Percentiles rank a stretch among this genome's conserved stretches.
Conservation (phyloP, 2,329 filamentous ascomycete genomes). For the Diaporthe ampelina region DNA sequence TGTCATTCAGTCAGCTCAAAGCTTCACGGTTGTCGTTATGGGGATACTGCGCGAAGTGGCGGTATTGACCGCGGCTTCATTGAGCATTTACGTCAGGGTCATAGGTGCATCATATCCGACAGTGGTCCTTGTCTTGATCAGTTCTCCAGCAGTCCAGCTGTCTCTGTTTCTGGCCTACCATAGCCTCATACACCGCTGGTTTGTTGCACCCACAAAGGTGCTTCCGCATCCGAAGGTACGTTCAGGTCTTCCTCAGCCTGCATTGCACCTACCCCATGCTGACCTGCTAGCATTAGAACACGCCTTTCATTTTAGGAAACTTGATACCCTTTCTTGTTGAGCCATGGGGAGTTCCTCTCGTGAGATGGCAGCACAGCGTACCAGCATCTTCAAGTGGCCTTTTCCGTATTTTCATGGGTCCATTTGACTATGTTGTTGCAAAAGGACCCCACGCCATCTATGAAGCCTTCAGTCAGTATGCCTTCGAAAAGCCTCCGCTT, state of each 20-base stretch:
- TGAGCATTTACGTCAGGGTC: not conserved
- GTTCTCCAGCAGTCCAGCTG: not conserved
- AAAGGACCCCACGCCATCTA: not conserved
- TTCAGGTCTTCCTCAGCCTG: not conserved
- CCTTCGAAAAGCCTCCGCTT: slow-evolving; percentile 2
- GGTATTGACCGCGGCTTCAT: not conserved
- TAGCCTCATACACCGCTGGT: slow-evolving; percentile 10
- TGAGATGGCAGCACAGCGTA: not conserved
- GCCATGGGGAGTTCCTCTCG: slow-evolving; percentile 2
- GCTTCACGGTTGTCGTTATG: not conserved
- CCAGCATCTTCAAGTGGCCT: not conserved
- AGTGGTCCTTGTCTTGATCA: not conserved
- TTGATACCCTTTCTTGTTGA: not conserved
- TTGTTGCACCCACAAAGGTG: not conserved
- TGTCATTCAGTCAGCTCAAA: not conserved
- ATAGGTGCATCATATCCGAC: not conserved
- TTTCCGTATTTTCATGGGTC: not conserved
- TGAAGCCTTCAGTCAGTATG: not conserved
- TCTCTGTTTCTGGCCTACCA: slow-evolving; percentile 4
- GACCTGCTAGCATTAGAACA: not conserved
- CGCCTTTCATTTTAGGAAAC: not conserved
- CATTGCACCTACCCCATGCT: not conserved
- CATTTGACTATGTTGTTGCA: slow-evolving; percentile 7
- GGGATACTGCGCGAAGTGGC: not conserved
- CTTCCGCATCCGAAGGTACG: slow-evolving; percentile 10